These are phyloP conservation scores for Russula olivacea DNA, from an alignment of 768 basidiomycete species.

Conservation along the genomic window DNA sequence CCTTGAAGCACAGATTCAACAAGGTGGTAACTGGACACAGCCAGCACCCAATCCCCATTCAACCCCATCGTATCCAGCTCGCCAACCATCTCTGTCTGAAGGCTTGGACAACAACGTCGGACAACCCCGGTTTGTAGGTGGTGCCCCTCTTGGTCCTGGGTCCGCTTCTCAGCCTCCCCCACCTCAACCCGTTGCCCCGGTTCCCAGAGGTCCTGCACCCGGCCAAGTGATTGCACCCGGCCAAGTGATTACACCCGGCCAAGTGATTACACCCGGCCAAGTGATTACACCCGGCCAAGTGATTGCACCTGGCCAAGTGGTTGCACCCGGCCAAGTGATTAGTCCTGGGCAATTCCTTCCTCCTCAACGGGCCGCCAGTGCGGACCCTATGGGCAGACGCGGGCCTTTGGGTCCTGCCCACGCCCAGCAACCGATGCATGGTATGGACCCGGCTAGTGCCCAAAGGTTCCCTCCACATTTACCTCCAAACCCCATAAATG, in stretches of 20 bases:
- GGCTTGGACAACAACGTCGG: neutral
- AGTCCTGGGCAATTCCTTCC: constrained; percentile 26
- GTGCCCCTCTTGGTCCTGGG: neutral
- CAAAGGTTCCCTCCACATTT: constrained; percentile 4
- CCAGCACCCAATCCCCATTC: constrained; percentile 26
- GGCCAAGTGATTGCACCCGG: constrained; percentile 12
- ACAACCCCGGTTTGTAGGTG: neutral
- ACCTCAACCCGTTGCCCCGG: constrained; percentile 2
- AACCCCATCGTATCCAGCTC: constrained; percentile 24
- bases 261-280: constrained; percentile 14
- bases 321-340: constrained; percentile 13
- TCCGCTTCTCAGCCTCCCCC: neutral
- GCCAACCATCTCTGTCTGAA: constrained; percentile 28
- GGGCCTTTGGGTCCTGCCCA: constrained; percentile 5
- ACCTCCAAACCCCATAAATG: constrained; percentile 2
- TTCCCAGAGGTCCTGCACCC: constrained; percentile 3
- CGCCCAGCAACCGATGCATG: constrained; percentile 5
- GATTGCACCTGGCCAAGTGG: constrained; percentile 4
- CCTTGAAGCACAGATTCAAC: constrained; percentile 32
- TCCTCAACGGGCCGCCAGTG: constrained; percentile 17
- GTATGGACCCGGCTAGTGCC: neutral
- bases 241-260: constrained; percentile 16
- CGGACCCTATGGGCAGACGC: constrained; percentile 13
- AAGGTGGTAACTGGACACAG: constrained; percentile 25
- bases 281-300: constrained; percentile 10